Conservation (phyloP, 331 rosid genomes). For the Ulmus americana region DNA sequence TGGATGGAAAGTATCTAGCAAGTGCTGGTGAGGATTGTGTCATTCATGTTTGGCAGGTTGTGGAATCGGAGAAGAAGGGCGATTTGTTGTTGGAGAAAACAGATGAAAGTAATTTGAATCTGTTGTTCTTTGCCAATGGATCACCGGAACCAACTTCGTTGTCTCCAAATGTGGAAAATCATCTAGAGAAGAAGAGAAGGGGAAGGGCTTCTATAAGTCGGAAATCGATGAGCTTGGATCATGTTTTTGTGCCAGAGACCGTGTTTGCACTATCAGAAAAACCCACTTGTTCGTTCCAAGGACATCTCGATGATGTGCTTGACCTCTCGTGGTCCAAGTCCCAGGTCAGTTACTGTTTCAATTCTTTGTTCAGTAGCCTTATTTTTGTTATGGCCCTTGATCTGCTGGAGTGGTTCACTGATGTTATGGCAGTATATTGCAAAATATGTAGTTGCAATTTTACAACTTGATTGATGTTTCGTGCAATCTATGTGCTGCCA, state of each 20-base stretch:
- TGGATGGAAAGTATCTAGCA: conserved; percentile 87
- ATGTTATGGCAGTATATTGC: background rate
- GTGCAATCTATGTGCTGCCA: background rate
- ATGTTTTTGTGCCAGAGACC: conserved; percentile 57
- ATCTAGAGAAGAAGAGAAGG: conserved; percentile 66
- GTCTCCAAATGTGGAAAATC: conserved; percentile 50
- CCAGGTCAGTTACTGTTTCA: conserved; percentile 59
- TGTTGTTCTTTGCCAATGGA: conserved; percentile 58
- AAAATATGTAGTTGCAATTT: background rate
- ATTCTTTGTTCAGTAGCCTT: background rate
- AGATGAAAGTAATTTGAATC: conserved; percentile 53
- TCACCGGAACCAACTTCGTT: conserved; percentile 56
- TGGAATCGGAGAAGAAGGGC: conserved; percentile 77
- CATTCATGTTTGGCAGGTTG: conserved; percentile 90
- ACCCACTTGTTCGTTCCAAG: conserved; percentile 76
- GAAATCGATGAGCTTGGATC: conserved; percentile 75
- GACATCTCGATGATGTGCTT: conserved; percentile 82
- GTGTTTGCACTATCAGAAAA: conserved; percentile 76
- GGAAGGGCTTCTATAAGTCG: conserved; percentile 77
- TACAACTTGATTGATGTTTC: background rate
- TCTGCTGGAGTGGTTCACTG: background rate
- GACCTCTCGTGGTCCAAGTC: conserved; percentile 99
- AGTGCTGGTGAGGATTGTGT: conserved; percentile 96
- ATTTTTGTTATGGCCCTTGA: background rate
- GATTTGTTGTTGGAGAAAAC: conserved; percentile 63